These are phyloP conservation scores for Alternaria sp. DNA, from an alignment of 2,329 filamentous ascomycete species.

Conservation along the genomic window DNA sequence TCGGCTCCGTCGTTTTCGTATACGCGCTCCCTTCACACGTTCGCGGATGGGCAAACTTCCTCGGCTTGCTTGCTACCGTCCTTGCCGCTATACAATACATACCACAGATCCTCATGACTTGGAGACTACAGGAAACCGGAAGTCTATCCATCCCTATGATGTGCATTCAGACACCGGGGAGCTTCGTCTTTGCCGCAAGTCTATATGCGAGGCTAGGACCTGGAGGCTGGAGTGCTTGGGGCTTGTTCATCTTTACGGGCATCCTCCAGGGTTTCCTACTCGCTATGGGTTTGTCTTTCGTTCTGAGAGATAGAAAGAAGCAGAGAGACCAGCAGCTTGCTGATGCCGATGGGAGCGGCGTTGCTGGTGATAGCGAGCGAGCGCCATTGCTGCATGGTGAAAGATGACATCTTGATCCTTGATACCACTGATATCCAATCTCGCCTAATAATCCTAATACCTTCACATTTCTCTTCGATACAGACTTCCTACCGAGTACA, in stretches of 20 bases:
- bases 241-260: slow-evolving; percentile 87
- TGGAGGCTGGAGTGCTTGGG: slow-evolving; percentile 94
- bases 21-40: slow-evolving; percentile 69
- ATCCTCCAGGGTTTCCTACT: slow-evolving; percentile 82
- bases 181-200: slow-evolving; percentile 86
- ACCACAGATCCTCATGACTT: slow-evolving; percentile 94
- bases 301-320: slow-evolving; percentile 57
- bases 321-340: slow-evolving; percentile 2
- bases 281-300: slow-evolving; percentile 79
- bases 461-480: neutral
- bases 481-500: neutral
- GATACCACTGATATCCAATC: neutral
- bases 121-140: slow-evolving; percentile 80
- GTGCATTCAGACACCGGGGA: slow-evolving; percentile 95
- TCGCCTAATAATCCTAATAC: neutral
- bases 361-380: neutral
- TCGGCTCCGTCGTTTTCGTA: slow-evolving; percentile 70
- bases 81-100: slow-evolving; percentile 91
- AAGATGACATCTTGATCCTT: neutral
- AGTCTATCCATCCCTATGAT: slow-evolving; percentile 97
- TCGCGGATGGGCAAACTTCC: slow-evolving; percentile 80
- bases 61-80: slow-evolving; percentile 78
- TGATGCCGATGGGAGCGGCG: neutral
- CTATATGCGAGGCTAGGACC: slow-evolving; percentile 78
- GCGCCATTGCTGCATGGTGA: slow-evolving; percentile 5